A percentile compares a stretch with the other conserved stretches of the same genome.
phyloP scores from a whole-genome alignment of 2,329 filamentous ascomycete species.

The Cordyceps cicadae region DNA sequence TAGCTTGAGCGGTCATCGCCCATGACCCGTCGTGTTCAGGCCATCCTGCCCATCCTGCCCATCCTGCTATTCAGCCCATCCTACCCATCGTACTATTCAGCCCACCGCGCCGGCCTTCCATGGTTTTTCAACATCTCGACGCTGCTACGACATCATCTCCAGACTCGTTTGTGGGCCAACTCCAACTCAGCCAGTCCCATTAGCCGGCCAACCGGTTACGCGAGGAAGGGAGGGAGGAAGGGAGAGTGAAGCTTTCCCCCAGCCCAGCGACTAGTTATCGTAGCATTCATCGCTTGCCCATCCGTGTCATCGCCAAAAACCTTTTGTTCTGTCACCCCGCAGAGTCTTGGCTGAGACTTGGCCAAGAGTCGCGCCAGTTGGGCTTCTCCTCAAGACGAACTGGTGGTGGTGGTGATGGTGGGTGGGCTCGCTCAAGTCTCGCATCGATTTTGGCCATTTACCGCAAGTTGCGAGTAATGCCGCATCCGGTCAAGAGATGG shows the following conservation, averaged over 20 bases:
- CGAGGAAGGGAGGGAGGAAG: neutral
- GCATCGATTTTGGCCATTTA: neutral
- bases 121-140: neutral
- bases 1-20: neutral
- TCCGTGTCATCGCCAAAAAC: neutral
- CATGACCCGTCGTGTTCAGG: neutral
- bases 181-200: neutral
- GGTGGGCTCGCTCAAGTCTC: neutral
- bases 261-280: neutral
- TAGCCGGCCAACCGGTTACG: neutral
- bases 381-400: neutral
- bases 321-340: neutral
- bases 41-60: neutral
- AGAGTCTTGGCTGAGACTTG: neutral
- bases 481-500: neutral
- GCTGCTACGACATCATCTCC: neutral
- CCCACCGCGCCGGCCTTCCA: too few species aligned
- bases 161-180: neutral
- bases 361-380: neutral
- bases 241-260: neutral
- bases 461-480: neutral
- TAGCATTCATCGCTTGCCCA: neutral
- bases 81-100: too few species aligned
- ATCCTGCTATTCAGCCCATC: too few species aligned
- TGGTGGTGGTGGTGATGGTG: neutral